Percentiles rank a stretch among this genome's conserved stretches.
Evolutionary conservation across 768 basidiomycete species (phyloP).

Genomic region (Amanita pseudoporphyria): DNA sequence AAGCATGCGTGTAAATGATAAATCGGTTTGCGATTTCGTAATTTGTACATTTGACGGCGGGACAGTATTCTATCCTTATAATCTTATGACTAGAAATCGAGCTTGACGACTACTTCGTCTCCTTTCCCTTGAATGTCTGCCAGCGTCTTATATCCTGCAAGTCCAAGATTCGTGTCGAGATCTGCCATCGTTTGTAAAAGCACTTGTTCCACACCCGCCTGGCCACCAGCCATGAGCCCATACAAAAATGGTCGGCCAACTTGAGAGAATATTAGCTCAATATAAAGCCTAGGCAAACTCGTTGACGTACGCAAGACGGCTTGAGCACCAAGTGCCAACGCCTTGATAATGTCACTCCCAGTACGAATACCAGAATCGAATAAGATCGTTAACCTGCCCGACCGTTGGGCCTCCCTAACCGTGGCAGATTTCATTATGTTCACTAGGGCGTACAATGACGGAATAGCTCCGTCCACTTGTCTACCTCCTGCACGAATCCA

Average conservation of each 20-base stretch:
- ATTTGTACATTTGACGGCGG: neutral
- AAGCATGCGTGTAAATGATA: too few species aligned
- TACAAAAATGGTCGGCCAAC: slow-evolving; percentile 74
- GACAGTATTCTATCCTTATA: too few species aligned
- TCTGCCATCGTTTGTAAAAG: slow-evolving; percentile 60
- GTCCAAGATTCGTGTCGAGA: slow-evolving; percentile 52
- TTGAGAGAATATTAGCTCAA: slow-evolving; percentile 16
- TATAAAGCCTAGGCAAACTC: neutral
- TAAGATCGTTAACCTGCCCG: slow-evolving; percentile 57
- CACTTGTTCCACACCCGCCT: slow-evolving; percentile 69
- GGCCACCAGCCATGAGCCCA: slow-evolving; percentile 59
- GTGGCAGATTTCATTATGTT: slow-evolving; percentile 54
- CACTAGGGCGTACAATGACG: slow-evolving; percentile 63
- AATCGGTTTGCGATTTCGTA: slow-evolving; percentile 12
- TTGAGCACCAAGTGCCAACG: slow-evolving; percentile 79
- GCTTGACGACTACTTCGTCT: slow-evolving; percentile 38
- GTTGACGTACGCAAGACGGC: slow-evolving; percentile 53
- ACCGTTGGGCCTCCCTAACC: slow-evolving; percentile 44
- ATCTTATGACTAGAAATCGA: slow-evolving; percentile 18
- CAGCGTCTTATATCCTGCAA: slow-evolving; percentile 48
- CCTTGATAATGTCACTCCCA: slow-evolving; percentile 77
- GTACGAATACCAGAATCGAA: slow-evolving; percentile 80
- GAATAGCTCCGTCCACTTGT: slow-evolving; percentile 71
- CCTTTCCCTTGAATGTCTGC: slow-evolving; percentile 53
- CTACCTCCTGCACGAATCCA: slow-evolving; percentile 41